Evolutionary conservation across 768 basidiomycete genomes (phyloP), one percentile per base, ranked within the genome.

Genomic region (Suillus plorans): DNA sequence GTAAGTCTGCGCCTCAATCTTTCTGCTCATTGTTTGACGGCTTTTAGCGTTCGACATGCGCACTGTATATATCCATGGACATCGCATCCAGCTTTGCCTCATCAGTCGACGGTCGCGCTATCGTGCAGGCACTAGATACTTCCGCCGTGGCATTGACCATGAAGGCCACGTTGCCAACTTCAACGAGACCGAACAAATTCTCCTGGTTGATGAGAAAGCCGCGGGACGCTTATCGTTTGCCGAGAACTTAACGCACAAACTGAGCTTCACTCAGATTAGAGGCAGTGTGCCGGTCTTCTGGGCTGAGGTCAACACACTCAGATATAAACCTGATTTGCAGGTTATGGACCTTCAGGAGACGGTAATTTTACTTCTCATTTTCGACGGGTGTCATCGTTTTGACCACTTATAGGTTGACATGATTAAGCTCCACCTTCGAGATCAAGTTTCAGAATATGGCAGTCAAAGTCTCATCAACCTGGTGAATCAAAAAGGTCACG

Each of bases 101-200:
- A 91, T 99, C 69, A 95, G 95, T 69, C 90, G 97, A 36, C 91
- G 96, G 61, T 96, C 94, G 13, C 91, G 97, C 25, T 92, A 90
- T 79, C 88, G 97, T 64, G 94, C 97, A 36, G 97, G 97, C 6
- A 98, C 97, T 16, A 92, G 97, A 59, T 99, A 97, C 83, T 97
- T 99, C 80, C 86, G 94, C 22, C 89, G 97, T 56, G 97, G 97
- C 5, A 84, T 99, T 69, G 95, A 99, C 75, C 80, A 86, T 22
- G 81, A 91, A 10, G 97, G 96, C 2, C 86, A 98, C 74, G 92
- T 93, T 49, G 94, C 95, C 64, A 99, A 99, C 77, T 99, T 94
- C 79, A 97, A 98, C 74, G 97, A 99, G 77, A 97, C 97, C 7
- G 97, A 99, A 73, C 97, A 99, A 74, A 81, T 99, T 64, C 80